Evolutionary conservation across 345 rosid species (phyloP), one percentile per base, ranked within the genome.

Genomic region (Lepidium aucheri): DNA sequence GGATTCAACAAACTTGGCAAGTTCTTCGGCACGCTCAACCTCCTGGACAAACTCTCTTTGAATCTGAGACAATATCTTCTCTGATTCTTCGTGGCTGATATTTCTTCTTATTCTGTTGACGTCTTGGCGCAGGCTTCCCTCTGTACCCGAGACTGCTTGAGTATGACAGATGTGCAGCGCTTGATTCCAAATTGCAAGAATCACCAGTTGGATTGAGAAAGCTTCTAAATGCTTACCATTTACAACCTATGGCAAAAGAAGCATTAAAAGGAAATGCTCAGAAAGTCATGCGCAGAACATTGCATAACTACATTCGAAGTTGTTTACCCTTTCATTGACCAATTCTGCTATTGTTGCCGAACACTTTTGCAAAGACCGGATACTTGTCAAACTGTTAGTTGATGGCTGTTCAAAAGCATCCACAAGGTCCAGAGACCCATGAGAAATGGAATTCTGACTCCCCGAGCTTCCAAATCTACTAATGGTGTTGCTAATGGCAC

Each of bases 131-230:
- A 90, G 85, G 76, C 87, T 91, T 82, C 87, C 95, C 82, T 89
- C 91, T 53, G 76, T 80, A 52, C 87, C 94, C 42, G 99, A 91
- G 49, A 90, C 94, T 76, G 96, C 96, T 77, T 81, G 87, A 20
- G 99, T 68, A 76, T 95, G 98, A 83, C 98, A 87, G 67, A 91
- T 86, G 82, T 89, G 80, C 77, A 91, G 77, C 12, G 94, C 96
- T 78, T 87, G 98, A 80, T 87, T 91, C 98, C 96, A 91, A 57
- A 91, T 91, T 52, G 97, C 99, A 63, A 91, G 96, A 76, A 91
- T 83, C 74, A 89, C 96, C 73, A 95, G 96, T 79, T 95, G 96
- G 66, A 95, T 78, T 10, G 99, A 91, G 82, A 95, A 87, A 78
- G 91, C 97, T 69, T 91, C 94, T 53, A 91, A 80, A 45, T 80